Evolutionary conservation across 495 filamentous ascomycete genomes (phyloP).

Genomic region (Xylaria grammica): DNA sequence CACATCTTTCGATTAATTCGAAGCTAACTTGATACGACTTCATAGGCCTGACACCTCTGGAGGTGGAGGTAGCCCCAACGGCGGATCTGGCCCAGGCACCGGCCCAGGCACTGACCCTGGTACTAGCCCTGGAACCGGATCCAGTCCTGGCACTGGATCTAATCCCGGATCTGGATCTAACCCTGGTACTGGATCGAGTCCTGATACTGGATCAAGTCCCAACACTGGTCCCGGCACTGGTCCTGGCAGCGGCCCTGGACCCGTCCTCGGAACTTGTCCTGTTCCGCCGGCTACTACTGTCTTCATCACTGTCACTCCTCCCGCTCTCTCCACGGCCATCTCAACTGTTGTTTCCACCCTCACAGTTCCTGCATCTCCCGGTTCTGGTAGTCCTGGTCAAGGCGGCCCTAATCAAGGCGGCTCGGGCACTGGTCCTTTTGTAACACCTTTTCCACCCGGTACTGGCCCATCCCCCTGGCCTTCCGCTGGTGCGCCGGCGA

Average conservation of each 20-base stretch:
- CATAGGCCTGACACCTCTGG: constrained; percentile 16
- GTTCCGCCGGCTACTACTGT: constrained; percentile 38
- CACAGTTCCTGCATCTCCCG: constrained; percentile 28
- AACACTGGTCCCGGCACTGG: constrained; percentile 20
- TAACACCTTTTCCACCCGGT: constrained; percentile 21
- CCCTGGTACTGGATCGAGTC: constrained; percentile 12
- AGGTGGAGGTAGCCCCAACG: constrained; percentile 11
- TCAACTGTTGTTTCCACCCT: constrained; percentile 38
- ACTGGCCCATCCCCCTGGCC: constrained; percentile 29
- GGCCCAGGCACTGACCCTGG: not conserved
- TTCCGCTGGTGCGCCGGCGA: constrained; percentile 27
- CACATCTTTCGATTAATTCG: not conserved
- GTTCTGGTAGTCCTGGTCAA: constrained; percentile 29
- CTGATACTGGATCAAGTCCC: constrained; percentile 7
- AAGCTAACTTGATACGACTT: not conserved
- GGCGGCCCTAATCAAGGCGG: constrained; percentile 26
- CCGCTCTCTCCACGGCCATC: constrained; percentile 30
- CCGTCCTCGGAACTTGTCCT: constrained; percentile 32
- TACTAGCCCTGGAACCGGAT: not conserved
- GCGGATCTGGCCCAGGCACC: constrained; percentile 3
- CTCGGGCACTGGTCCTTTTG: constrained; percentile 6
- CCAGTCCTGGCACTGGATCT: not conserved
- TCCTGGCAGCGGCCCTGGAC: constrained; percentile 20
- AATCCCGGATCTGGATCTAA: constrained; percentile 19
- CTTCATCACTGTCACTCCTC: constrained; percentile 40